Evolutionary conservation across 208 protist genomes (phyloP), one percentile per base, ranked within the genome.

Genomic region (Crithidia thermophila): DNA sequence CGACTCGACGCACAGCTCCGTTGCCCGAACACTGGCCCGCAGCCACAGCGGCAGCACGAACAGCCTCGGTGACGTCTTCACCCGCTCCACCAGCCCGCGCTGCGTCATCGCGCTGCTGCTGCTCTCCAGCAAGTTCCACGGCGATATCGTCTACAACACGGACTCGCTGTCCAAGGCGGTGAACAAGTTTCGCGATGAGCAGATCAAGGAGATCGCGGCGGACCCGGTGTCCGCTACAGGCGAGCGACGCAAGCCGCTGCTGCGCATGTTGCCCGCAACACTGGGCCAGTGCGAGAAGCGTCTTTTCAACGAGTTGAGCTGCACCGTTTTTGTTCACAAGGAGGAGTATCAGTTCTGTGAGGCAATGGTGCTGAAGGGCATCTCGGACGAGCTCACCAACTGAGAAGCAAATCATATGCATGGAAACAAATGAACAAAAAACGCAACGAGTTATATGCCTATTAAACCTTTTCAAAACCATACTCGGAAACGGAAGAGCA

Each of bases 41-140:
- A 53, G 34, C n/a, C 47, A 39, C 46, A 71, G 63, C 42, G 42
- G 34, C 30, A 65, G 57, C 62, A 59, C 51, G 1, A 70, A 56
- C 43, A 69, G 37, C 37, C 55, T 66, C 43, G 58, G 60, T 39
- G 57, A 75, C 18, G 36, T 72, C 34, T 76, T 76, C 42, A 71
- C 73, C 46, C 61, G 62, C 47, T 30, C 70, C 34, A 77, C 60
- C 56, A 63, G 45, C n/a, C 59, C 55, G 18, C 77, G 77, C 30
- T 53, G 61, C 65, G 40, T 87, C 30, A 55, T 83, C 14, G 77
- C 82, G 4, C 40, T 75, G 14, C 63, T 84, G 27, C 50, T 72
- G 27, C 50, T 81, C 30, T 62, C 74, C 31, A 66, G 49, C 53
- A 87, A 87, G 68, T 75, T 82, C 21, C 75, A 84, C 49, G 77